Evolutionary conservation across 2,329 filamentous ascomycete species (phyloP), one percentile per base, ranked within the genome.

Genomic region (Ascochyta rabiei): DNA sequence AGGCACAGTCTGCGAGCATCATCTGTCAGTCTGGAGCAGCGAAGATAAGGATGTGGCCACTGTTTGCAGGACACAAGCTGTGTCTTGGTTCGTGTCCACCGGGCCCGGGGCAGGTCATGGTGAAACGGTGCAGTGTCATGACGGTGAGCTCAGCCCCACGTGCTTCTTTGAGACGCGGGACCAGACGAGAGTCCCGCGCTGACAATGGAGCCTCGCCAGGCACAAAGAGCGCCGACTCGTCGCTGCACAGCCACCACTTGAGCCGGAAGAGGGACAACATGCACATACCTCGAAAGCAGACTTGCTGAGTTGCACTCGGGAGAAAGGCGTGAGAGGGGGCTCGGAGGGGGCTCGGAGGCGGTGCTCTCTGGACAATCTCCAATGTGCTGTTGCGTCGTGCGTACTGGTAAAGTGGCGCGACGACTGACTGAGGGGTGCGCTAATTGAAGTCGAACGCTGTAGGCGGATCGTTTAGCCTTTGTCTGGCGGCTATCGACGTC

Each of bases 71-170:
- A 57, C 53, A 57, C 55, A 59, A 60, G 52, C 50, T 42, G 57
- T 56, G 59, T 53, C 55, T 60, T 59, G 57, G 56, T 58, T 39
- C 47, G 61, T 57, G 40, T 56, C 37, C 59, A 50, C 46, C 48
- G 44, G 53, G 52, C 44, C 58, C 42, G 48, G 46, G 46, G 41
- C 52, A 53, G 53, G 46, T 55, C 42, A 60, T 66, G 66, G 66
- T 68, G 66, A 68, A 68, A 68, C 66, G 55, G 57, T 43, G 46
- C 58, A 60, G 60, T 61, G 58, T 62, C 60, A 64, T 56, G 62
- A 59, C 56, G 52, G 48, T 55, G 57, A 53, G 56, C 47, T 52
- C 56, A 60, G 66, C 60, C 62, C 64, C 64, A 67, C 65, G 59
- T 64, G 63, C 61, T 61, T 56, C 48, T 59, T 59, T 60, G 60